Base-by-base conservation (phyloP, 306 rosid genomes). In the Acacia acuminata region DNA sequence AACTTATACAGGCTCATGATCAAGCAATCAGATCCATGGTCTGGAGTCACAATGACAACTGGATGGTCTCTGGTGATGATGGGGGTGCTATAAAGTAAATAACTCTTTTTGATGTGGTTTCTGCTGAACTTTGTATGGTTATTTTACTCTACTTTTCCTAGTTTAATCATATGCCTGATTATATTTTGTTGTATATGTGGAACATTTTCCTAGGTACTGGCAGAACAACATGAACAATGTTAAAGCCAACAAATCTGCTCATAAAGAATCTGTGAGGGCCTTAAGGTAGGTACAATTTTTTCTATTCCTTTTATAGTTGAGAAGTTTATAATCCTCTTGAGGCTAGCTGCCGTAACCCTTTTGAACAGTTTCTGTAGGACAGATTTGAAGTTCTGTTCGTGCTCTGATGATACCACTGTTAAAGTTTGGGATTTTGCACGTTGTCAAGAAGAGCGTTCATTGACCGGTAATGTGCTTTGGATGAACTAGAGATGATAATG, bases 21-120 rank as follows among this genome's bases (percentile, higher is more conserved):
- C 97, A 92, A 86, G 97, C 99, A 81, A 96, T 96, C 86, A 89
- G 99, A 83, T 96, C 99, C 80, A 96, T 96, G 99, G 92, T 94
- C 44, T 96, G 99, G 99, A 96, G 99, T 87, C 98, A 96, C 88
- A 96, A 96, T 79, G 99, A 94, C 88, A 96, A 96, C 83, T 96
- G 96, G 96, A 96, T 96, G 98, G 98, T 96, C 84, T 96, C 99
- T 81, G 98, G 99, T 79, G 99, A 96, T 82, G 98, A 96, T 84
- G 99, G 99, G 42, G 99, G 99, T 16, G 85, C 99, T 50, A 93
- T 96, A 90, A 96, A 96, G 99, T 96, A 96, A 82, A 71, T 75
- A 82, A 76, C 75, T 30, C 27, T 81, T 75, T 77, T 43, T 30
- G 60, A 10, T 79, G 56, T 70, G 65, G 27, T 81, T 82, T 66